phyloP scores from a whole-genome alignment of 2,329 filamentous ascomycete genomes.

The Ophiostoma pallidulum region DNA sequence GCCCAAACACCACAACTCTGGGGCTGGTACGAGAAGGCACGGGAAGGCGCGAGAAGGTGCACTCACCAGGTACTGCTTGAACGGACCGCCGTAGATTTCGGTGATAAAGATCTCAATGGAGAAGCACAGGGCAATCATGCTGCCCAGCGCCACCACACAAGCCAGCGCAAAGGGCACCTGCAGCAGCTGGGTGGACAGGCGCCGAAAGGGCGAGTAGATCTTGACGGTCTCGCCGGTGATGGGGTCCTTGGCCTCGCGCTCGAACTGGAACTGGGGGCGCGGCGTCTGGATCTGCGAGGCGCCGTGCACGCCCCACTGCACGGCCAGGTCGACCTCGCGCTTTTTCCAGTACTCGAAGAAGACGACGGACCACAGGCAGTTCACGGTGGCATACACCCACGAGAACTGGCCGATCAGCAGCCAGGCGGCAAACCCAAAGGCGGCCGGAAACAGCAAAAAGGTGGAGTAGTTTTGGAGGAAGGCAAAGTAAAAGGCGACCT shows the following conservation, averaged over 20 bases:
- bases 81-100: conserved; percentile 81
- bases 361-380: conserved; percentile 59
- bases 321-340: conserved; percentile 58
- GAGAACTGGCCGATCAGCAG: conserved; percentile 61
- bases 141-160: conserved; percentile 63
- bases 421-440: conserved; percentile 60
- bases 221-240: conserved; percentile 71
- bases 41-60: neutral
- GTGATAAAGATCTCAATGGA: conserved; percentile 92
- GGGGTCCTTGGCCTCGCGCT: conserved; percentile 66
- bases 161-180: conserved; percentile 77
- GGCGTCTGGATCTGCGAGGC: conserved; percentile 58
- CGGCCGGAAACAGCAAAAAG: conserved; percentile 61
- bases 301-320: conserved; percentile 64
- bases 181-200: conserved; percentile 66
- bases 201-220: conserved; percentile 66
- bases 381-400: conserved; percentile 55
- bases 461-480: conserved; percentile 68
- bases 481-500: conserved; percentile 74
- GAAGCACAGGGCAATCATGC: conserved; percentile 78
- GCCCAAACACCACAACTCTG: no score
- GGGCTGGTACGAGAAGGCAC: no score
- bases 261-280: conserved; percentile 65
- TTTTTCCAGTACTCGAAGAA: conserved; percentile 78
- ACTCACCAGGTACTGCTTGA: conserved; percentile 72